Conservation (phyloP, 2,329 filamentous ascomycete species). For the Endoconidiophora polonica region DNA sequence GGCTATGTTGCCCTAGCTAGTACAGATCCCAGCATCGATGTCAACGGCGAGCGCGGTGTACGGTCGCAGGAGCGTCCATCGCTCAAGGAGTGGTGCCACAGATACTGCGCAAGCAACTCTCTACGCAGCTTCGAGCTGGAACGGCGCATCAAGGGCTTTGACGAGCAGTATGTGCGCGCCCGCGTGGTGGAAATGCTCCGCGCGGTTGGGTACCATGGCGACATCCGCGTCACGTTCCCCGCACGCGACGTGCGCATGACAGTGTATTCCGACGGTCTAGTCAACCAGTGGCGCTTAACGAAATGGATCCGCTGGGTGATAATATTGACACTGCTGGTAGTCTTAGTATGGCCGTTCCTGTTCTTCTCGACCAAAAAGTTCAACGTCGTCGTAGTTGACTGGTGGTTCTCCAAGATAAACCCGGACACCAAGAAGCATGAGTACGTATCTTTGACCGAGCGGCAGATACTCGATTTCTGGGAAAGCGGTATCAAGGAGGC, state of each 20-base stretch:
- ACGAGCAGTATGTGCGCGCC: conserved; percentile 34
- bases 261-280: conserved; percentile 43
- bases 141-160: conserved; percentile 41
- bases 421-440: conserved; percentile 21
- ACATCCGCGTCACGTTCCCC: conserved; percentile 41
- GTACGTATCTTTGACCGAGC: conserved; percentile 38
- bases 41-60: conserved; percentile 26
- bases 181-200: conserved; percentile 41
- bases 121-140: conserved; percentile 40
- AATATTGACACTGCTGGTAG: conserved; percentile 48
- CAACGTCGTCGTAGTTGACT: conserved; percentile 44
- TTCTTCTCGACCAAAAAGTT: conserved; percentile 51
- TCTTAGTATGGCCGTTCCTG: conserved; percentile 55
- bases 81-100: conserved; percentile 45
- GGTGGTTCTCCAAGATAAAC: conserved; percentile 33
- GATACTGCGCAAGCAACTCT: conserved; percentile 42
- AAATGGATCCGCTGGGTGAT: conserved; percentile 48
- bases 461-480: conserved; percentile 49
- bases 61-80: conserved; percentile 3
- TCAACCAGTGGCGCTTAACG: conserved; percentile 49
- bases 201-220: conserved; percentile 50
- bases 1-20: background rate
- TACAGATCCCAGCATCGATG: background rate
- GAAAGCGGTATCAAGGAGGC: conserved; percentile 40
- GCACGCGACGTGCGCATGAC: conserved; percentile 38